Evolutionary conservation across 1,284 basidiomycete species (phyloP).

Genomic region (Apiotrichum montevideense): DNA sequence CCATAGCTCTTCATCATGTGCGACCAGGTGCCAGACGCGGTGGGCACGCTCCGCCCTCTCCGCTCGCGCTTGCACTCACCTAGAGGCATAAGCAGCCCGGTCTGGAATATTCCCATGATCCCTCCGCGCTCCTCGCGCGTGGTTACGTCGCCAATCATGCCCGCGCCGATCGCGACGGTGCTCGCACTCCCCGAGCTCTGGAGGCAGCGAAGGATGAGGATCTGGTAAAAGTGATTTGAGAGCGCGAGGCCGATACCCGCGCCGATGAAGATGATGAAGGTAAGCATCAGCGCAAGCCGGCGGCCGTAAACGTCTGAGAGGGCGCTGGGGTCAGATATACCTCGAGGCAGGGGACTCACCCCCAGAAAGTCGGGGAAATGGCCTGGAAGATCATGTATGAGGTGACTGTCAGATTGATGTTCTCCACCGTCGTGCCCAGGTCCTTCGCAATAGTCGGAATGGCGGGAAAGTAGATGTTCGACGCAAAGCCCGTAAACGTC

Average conservation of each 20-base stretch:
- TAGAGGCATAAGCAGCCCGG: conserved; percentile 1
- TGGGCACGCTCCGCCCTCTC: too few relatives aligned
- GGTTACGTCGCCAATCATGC: conserved; percentile 6
- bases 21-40: too few relatives aligned
- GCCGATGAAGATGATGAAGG: conserved; percentile 3
- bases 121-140: conserved; percentile 3
- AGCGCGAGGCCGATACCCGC: conserved; percentile 9
- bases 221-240: conserved; percentile 5
- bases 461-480: conserved; percentile 70
- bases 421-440: conserved; percentile 60
- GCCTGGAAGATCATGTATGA: conserved; percentile 73
- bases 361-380: conserved; percentile 61
- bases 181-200: conserved; percentile 6
- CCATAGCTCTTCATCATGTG: too few relatives aligned
- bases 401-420: conserved; percentile 70
- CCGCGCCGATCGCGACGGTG: conserved; percentile 15
- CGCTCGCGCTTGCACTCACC: too few relatives aligned
- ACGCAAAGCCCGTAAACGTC: conserved; percentile 49
- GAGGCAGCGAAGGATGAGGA: conserved; percentile 6
- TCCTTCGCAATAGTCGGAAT: conserved; percentile 60
- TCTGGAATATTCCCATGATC: conserved; percentile 1
- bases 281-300: conserved; percentile 3
- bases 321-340: not conserved
- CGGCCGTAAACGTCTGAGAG: conserved; percentile 4
- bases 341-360: conserved; percentile 27